Base-by-base conservation (phyloP, 371 early-diverging fungal species). In the Mucor saturninus region DNA sequence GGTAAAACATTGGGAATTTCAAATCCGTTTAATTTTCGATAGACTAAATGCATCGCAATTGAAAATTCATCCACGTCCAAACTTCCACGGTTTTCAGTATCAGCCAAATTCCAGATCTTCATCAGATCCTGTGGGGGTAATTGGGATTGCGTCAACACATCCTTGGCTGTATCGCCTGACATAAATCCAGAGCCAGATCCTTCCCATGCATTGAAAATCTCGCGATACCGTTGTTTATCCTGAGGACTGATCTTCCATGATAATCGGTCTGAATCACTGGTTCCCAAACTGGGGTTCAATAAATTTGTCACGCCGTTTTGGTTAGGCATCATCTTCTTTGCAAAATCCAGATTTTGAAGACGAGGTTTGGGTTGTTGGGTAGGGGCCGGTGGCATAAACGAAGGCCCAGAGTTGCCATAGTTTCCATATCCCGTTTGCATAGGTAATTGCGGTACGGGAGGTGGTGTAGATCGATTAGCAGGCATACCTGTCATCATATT, bases 151-250 rank as follows among this genome's bases (percentile, higher is more conserved):
- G 73, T 66, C 38, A 97, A 91, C 10, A 95, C 89, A 53, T 92
- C 87, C 31, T 86, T 81, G 2, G 94, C 95, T 32, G 90, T 83
- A n/a, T 91, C 91, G 62, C 91, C 95, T 10, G 87, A 78, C 67
- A 96, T 80, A 67, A 86, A 93, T 2, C 93, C 94, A 2, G 87
- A 80, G 21, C 85, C 86, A n/a, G 85, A 81, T 0, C 84, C 80
- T 64, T 95, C 96, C 91, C 93, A 95, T 4, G 89, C 89, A 38
- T 86, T 83, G 72, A 97, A 97, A 54, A 94, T 90, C 28, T 86
- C 83, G 56, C 92, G 91, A 65, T 94, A 95, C 32, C 86, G 85
- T 4, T 85, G 86, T 65, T 89, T 90, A 65, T 97, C 97, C 26
- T 85, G 84, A 4, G 86, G 83, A 10, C 90, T 83, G 31, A 97